Evolutionary conservation across 257 asterid species (phyloP).

Genomic region (Linderniella brevidens): DNA sequence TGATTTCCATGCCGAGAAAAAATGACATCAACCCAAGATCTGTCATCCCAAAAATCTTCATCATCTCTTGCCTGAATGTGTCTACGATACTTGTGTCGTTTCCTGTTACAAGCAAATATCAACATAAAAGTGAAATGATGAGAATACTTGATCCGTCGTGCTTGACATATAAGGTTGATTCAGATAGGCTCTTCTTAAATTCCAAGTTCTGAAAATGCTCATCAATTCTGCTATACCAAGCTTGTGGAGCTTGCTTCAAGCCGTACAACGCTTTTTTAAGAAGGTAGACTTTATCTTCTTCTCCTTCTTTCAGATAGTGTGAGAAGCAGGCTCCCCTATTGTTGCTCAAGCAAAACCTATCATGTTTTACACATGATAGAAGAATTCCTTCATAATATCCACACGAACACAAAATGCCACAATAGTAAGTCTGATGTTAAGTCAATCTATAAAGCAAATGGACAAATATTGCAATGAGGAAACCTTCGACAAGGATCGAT

Average conservation of each 20-base stretch:
- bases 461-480: too few relatives aligned
- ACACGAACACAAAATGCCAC: too few relatives aligned
- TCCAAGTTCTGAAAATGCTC: neutral
- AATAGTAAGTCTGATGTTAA: too few relatives aligned
- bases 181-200: neutral
- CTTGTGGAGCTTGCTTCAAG: neutral
- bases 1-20: neutral
- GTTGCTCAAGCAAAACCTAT: too few relatives aligned
- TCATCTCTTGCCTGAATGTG: neutral
- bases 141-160: neutral
- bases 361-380: too few relatives aligned
- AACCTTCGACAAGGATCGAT: too few relatives aligned
- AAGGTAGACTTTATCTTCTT: neutral
- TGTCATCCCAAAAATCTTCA: neutral
- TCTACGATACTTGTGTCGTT: neutral
- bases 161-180: neutral
- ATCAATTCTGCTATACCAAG: neutral
- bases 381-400: too few relatives aligned
- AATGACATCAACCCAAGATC: neutral
- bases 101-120: neutral
- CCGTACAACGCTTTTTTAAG: neutral
- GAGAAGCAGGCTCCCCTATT: too few relatives aligned
- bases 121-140: neutral
- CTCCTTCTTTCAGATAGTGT: too few relatives aligned
- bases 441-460: too few relatives aligned